Conservation (phyloP, 805 yeast species). For the Yarrowia divulgata region DNA sequence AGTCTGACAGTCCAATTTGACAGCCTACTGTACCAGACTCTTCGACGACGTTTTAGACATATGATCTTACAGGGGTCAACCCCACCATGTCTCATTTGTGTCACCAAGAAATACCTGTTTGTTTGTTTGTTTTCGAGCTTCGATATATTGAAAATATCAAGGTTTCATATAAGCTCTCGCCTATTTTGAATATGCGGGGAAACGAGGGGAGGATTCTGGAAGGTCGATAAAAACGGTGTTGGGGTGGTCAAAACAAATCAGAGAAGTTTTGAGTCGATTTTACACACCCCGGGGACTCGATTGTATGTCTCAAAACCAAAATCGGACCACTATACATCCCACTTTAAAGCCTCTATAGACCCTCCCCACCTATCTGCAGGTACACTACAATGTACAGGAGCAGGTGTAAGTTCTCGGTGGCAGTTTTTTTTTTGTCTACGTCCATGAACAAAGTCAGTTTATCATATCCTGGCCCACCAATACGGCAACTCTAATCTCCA, state of each 20-base stretch:
- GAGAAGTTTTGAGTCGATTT: too few relatives aligned
- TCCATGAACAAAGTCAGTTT: not conserved
- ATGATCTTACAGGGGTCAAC: too few relatives aligned
- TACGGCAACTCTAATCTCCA: not conserved
- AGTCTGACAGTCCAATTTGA: too few relatives aligned
- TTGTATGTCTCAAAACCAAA: not conserved
- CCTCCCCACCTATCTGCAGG: not conserved
- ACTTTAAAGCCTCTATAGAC: not conserved
- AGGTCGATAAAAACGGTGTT: not conserved
- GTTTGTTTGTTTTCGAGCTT: too few relatives aligned
- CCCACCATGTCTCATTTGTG: too few relatives aligned
- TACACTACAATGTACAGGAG: not conserved
- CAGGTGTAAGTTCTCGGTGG: not conserved
- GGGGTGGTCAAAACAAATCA: too few relatives aligned
- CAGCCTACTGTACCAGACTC: too few relatives aligned
- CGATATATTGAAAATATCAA: too few relatives aligned
- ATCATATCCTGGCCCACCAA: not conserved
- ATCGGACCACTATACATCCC: not conserved
- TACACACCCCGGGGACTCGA: not conserved
- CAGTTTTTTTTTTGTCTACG: not conserved
- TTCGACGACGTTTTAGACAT: too few relatives aligned
- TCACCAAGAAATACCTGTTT: too few relatives aligned
- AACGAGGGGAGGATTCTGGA: not conserved
- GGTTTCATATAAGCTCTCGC: not conserved
- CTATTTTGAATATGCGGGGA: slow-evolving; percentile 5